These are phyloP conservation scores for Hypoxylon rickii DNA, from an alignment of 495 filamentous ascomycete species.

Conservation along the genomic window DNA sequence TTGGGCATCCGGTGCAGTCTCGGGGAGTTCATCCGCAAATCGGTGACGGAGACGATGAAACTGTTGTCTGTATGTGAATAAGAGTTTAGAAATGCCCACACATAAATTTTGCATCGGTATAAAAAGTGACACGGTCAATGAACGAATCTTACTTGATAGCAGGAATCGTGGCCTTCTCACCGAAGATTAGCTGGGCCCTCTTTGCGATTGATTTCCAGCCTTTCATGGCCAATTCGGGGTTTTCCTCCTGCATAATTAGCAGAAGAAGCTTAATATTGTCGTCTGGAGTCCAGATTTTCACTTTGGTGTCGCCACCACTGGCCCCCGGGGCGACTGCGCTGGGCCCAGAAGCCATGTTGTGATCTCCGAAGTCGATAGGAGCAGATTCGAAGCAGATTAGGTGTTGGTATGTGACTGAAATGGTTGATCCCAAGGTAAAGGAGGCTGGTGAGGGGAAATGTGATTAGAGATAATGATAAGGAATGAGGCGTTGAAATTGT, in stretches of 20 bases:
- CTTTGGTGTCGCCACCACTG: not conserved
- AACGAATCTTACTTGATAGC: conserved; percentile 16
- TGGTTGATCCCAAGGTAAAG: no score
- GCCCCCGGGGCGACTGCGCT: not conserved
- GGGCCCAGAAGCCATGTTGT: no score
- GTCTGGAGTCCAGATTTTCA: conserved; percentile 1
- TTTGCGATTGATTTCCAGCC: conserved; percentile 19
- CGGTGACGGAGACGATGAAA: conserved; percentile 7
- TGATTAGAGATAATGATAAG: no score
- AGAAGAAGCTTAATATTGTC: conserved; percentile 10
- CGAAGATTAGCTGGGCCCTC: not conserved
- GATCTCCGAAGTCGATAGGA: no score
- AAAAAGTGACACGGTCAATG: no score
- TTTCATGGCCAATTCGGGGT: not conserved
- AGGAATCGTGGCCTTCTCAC: not conserved
- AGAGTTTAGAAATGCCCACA: not conserved
- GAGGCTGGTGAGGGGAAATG: no score
- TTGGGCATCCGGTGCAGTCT: not conserved
- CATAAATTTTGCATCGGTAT: no score
- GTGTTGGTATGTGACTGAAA: no score
- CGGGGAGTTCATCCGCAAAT: conserved; percentile 1
- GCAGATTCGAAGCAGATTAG: no score
- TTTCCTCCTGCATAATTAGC: conserved; percentile 16
- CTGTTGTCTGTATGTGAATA: conserved; percentile 9
- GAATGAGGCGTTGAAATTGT: no score